A percentile compares a stretch with the other conserved stretches of the same genome.
phyloP scores from a whole-genome alignment of 2,329 filamentous ascomycete genomes.

The Cordyceps pruinosa region DNA sequence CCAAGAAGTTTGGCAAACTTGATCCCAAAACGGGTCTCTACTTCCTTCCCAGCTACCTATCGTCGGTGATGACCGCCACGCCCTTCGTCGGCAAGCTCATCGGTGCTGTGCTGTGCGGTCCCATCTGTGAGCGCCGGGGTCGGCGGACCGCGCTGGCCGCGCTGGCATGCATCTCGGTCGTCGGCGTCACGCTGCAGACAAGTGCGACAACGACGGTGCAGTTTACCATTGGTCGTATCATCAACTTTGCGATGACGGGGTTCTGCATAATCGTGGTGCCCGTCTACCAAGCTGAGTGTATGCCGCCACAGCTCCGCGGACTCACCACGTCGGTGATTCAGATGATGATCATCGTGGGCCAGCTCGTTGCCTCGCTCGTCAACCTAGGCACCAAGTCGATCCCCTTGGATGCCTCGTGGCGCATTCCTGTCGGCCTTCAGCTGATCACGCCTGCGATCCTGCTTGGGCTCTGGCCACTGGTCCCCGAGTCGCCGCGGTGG shows the following conservation, averaged over 20 bases:
- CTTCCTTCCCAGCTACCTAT: conserved; percentile 18
- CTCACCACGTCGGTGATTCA: conserved; percentile 23
- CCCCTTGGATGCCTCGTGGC: conserved; percentile 27
- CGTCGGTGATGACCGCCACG: conserved; percentile 21
- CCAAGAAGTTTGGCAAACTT: conserved; percentile 19
- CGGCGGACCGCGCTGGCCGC: conserved; percentile 18
- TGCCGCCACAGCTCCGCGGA: conserved; percentile 22
- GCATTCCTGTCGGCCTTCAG: conserved; percentile 37
- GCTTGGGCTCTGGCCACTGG: conserved; percentile 26
- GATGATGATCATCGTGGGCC: conserved; percentile 22
- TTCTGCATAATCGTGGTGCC: conserved; percentile 26
- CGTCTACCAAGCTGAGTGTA: conserved; percentile 23
- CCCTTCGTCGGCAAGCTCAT: conserved; percentile 21
- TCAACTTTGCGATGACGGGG: conserved; percentile 25
- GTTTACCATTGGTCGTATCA: conserved; percentile 24
- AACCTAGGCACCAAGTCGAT: conserved; percentile 22
- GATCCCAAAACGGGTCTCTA: conserved; percentile 13
- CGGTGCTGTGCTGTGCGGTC: conserved; percentile 12
- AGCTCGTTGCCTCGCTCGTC: conserved; percentile 21
- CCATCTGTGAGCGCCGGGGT: conserved; percentile 21
- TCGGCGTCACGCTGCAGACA: conserved; percentile 24
- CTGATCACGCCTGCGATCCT: conserved; percentile 34
- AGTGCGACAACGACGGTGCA: conserved; percentile 22
- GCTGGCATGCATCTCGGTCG: conserved; percentile 15
- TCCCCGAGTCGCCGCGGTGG: conserved; percentile 41